Base-by-base conservation (phyloP, 176 grass and related monocot species). In the Cocos nucifera region DNA sequence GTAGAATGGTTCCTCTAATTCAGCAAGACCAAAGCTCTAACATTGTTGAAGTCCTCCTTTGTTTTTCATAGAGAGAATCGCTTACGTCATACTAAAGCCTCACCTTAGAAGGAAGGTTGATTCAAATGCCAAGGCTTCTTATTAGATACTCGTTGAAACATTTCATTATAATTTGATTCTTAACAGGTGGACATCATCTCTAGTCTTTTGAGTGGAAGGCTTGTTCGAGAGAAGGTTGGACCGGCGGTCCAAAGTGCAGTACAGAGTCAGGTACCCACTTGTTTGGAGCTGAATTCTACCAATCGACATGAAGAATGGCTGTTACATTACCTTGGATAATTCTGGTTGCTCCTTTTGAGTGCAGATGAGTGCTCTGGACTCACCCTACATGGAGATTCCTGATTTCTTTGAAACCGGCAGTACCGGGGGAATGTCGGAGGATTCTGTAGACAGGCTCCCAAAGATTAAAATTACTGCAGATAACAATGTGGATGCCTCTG, bases 281-380 rank as follows among this genome's bases (percentile, higher is more conserved):
- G 6, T 19, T 52, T 57, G 29, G 67, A 67, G 4, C 60, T 66
- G 16, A 12, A 71, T 44, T 44, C 35, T 12, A 12, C 1, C 35
- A 12, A 44, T 44, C 12, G 35, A 44, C 10, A 44, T 30, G 35
- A 35, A 12, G 9, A 12, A 10, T 12, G 12, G 35, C 35, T 44
- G 35, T 44, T 44, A 3, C 1, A 44, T 44, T 12, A 44, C 35
- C 35, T 44, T 12, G 51, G 4, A 15, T 12, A 44, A 44, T 44
- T 44, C 9, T 44, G 35, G 35, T 10, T 44, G 35, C 12, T 44
- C 9, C 21, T 21, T 44, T 44, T 44, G 35, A 44, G 35, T 23
- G 44, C 83, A 95, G 91, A 90, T 87, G 72, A 95, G 83, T 74
- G 91, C 91, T 60, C 71, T 84, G 44, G 82, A 70, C 64, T 84